Percentiles rank a stretch among this genome's conserved stretches.
Conservation (phyloP, 2,329 filamentous ascomycete species). For the Ceratocystis destructans region DNA sequence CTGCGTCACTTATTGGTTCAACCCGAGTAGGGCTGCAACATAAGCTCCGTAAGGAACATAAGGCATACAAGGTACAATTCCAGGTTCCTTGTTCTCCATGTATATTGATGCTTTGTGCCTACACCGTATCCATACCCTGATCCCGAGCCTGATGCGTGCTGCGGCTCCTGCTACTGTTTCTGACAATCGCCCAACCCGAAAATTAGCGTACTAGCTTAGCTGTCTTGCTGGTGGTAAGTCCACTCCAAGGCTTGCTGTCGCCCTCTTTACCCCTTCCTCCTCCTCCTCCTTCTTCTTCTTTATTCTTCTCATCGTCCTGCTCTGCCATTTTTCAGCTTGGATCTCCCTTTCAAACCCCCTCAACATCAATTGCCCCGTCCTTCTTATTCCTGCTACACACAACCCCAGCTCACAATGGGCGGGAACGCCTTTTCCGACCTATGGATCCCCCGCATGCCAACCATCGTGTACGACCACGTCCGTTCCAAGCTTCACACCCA, state of each 20-base stretch:
- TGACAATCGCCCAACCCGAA: not conserved
- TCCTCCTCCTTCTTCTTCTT: too few relatives aligned
- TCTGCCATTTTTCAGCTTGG: not conserved
- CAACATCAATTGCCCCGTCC: not conserved
- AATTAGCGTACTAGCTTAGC: not conserved
- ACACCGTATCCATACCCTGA: not conserved
- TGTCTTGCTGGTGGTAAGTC: not conserved
- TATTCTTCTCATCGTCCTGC: too few relatives aligned
- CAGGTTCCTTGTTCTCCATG: not conserved
- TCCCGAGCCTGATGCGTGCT: not conserved
- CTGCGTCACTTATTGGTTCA: not conserved
- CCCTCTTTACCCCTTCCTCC: too few relatives aligned
- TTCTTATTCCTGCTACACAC: not conserved
- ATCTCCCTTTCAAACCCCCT: not conserved
- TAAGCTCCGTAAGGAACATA: not conserved
- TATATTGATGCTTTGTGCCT: too few relatives aligned
- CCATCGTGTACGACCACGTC: slow-evolving; percentile 40
- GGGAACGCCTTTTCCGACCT: slow-evolving; percentile 27
- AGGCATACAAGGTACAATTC: not conserved
- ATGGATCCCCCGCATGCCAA: slow-evolving; percentile 51
- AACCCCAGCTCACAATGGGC: slow-evolving; percentile 11
- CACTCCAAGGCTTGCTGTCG: not conserved
- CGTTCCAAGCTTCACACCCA: slow-evolving; percentile 33
- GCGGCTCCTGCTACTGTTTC: not conserved
- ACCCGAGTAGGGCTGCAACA: not conserved